A percentile compares a stretch with the other conserved stretches of the same genome.
Evolutionary conservation across 257 asterid species (phyloP).

Genomic region (Petrea volubilis): DNA sequence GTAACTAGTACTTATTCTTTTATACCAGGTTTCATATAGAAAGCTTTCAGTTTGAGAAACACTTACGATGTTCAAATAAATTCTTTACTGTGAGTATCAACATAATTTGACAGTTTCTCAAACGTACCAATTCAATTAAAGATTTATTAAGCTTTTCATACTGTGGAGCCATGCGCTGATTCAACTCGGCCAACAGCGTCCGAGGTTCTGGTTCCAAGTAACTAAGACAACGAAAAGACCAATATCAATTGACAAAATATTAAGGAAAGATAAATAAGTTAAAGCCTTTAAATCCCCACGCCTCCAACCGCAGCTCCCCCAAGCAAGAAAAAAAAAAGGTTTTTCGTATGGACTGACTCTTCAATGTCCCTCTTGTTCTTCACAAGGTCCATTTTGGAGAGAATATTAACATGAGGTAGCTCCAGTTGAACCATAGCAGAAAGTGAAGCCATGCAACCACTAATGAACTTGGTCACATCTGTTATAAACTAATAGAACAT

Average conservation of each 20-base stretch:
- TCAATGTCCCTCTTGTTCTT: slow-evolving; percentile 87
- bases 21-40: background rate
- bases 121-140: slow-evolving; percentile 82
- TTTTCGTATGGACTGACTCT: slow-evolving; percentile 53
- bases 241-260: slow-evolving; percentile 19
- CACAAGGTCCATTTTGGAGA: slow-evolving; percentile 99
- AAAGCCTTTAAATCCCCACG: background rate
- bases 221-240: slow-evolving; percentile 38
- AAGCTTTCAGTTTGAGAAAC: slow-evolving; percentile 13
- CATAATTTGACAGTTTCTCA: background rate
- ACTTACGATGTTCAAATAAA: slow-evolving; percentile 9
- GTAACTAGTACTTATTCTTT: background rate
- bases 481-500: slow-evolving; percentile 67
- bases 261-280: slow-evolving; percentile 4
- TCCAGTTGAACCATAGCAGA: slow-evolving; percentile 98
- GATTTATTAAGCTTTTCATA: slow-evolving; percentile 83
- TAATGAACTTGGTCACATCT: slow-evolving; percentile 96
- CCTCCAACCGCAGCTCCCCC: background rate
- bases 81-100: background rate
- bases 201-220: slow-evolving; percentile 87
- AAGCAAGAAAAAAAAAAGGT: background rate
- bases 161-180: slow-evolving; percentile 87
- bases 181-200: slow-evolving; percentile 76
- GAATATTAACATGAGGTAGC: slow-evolving; percentile 93
- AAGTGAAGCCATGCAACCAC: slow-evolving; percentile 99